Evolutionary conservation across 768 basidiomycete genomes (phyloP), one percentile per base, ranked within the genome.

Genomic region (Suillus clintonianus): DNA sequence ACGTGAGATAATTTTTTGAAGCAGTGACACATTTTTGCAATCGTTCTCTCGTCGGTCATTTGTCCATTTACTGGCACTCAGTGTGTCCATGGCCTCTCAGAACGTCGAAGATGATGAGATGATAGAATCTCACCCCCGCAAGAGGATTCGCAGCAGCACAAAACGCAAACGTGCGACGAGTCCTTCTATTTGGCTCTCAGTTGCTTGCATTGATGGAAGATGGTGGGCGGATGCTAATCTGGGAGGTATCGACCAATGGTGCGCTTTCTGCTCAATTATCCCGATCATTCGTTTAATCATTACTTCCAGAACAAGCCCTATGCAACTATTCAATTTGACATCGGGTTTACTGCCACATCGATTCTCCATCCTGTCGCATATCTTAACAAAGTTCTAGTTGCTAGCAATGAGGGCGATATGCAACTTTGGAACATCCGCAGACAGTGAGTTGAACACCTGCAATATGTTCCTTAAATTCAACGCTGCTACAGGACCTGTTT

Each of bases 401-500:
- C 89, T 4, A 92, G 94, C 69, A 84, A 79, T 61, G 84, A 95
- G 74, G 97, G 97, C 5, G 80, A 78, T 48, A 77, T 99, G 70
- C 92, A 97, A 64, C 77, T 99, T n/a, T 99, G 95, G 95, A 99
- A 99, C 75, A 87, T 94, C 66, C 84, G 89, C 9, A 89, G 95
- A 13, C 85, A 85, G 94, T 94, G 62, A 67, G 88, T 76, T 30
- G 34, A 32, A 5, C 17, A 69, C 17, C 63, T 37, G 19, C 36
- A 11, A 39, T 30, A 51, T 10, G 5, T 14, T 17, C 14, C 59
- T 32, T n/a, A 34, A 41, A 61, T 22, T 8, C 39, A 50, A 65
- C 15, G 22, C 36, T 47, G 27, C 39, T 50, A 45, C 68, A 97
- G 95, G 71, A 85, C 88, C 1, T 88, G 91, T 71, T 91, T 99